A percentile compares a stretch with the other conserved stretches of the same genome.
Conservation (phyloP, 768 basidiomycete genomes). For the Hygrocybe coccinea region DNA sequence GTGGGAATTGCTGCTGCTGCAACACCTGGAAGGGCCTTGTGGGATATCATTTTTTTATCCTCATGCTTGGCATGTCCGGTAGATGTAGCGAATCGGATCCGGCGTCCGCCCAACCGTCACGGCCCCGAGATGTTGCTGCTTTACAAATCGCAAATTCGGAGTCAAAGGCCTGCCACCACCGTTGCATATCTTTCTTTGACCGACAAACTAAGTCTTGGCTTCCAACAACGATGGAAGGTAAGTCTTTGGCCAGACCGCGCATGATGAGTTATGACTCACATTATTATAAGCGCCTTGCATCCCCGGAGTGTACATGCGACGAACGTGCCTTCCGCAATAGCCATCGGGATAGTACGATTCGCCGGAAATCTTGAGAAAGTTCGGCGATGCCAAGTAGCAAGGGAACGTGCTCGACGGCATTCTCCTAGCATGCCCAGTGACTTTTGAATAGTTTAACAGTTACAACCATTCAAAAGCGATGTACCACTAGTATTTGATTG, state of each 20-base stretch:
- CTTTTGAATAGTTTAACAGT: constrained; percentile 91
- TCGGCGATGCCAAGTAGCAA: constrained; percentile 95
- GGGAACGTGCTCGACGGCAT: constrained; percentile 96
- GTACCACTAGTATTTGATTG: no score
- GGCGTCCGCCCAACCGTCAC: constrained; percentile 90
- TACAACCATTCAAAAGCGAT: no score
- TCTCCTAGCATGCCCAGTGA: constrained; percentile 98
- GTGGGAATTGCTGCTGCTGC: constrained; percentile 72
- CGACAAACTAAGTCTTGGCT: constrained; percentile 82
- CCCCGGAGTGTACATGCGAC: constrained; percentile 97
- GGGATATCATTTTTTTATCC: constrained; percentile 99
- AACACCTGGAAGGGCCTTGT: constrained; percentile 83
- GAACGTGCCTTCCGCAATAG: constrained; percentile 98
- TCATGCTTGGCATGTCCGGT: constrained; percentile 99
- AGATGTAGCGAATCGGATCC: constrained; percentile 83
- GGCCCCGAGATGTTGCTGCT: constrained; percentile 77
- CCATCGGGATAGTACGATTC: constrained; percentile 88
- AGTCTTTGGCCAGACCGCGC: constrained; percentile 97
- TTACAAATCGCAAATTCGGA: constrained; percentile 90
- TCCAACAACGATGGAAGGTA: constrained; percentile 68
- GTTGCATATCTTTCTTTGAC: constrained; percentile 70
- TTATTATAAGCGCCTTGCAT: constrained; percentile 95
- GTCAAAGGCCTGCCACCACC: constrained; percentile 84
- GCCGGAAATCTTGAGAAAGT: constrained; percentile 87
- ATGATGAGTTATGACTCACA: constrained; percentile 92